phyloP scores from a whole-genome alignment of 768 basidiomycete species.

The Cystobasidium ongulense region DNA sequence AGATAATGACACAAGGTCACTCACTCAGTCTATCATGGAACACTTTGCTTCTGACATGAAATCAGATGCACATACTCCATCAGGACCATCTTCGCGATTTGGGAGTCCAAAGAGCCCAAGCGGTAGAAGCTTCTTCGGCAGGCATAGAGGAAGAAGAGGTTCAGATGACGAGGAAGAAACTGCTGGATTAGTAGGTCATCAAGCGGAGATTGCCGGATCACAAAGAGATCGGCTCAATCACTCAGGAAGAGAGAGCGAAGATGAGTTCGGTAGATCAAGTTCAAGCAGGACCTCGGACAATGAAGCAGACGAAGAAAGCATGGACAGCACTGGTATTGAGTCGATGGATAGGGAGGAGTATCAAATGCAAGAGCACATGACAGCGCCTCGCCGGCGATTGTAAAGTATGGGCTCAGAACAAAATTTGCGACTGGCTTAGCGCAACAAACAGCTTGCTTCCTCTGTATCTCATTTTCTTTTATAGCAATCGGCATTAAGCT shows the following conservation, averaged over 20 bases:
- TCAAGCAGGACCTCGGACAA: not conserved
- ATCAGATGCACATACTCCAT: not conserved
- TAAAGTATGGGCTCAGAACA: not conserved
- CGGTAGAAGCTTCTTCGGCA: not conserved
- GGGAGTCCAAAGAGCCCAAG: not conserved
- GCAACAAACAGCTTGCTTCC: too few species aligned
- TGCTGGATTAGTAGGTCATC: slow-evolving; percentile 4
- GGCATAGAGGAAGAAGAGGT: not conserved
- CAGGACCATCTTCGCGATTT: not conserved
- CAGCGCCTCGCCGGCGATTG: not conserved
- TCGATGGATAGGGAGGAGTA: not conserved
- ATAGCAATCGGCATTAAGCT: too few species aligned
- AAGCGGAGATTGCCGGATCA: slow-evolving; percentile 4
- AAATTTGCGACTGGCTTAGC: too few species aligned
- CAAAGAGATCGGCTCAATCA: not conserved
- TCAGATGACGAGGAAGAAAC: not conserved
- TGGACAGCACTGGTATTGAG: not conserved
- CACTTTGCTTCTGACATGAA: slow-evolving; percentile 9
- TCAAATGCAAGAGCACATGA: not conserved
- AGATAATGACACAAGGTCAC: slow-evolving; percentile 7
- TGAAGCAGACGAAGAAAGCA: not conserved
- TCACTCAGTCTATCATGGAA: not conserved
- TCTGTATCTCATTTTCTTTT: too few species aligned
- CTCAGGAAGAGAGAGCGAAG: not conserved
- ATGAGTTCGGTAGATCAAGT: not conserved